Base-by-base conservation (phyloP, 352 stramenopile species). In the Phytophthora litchii region DNA sequence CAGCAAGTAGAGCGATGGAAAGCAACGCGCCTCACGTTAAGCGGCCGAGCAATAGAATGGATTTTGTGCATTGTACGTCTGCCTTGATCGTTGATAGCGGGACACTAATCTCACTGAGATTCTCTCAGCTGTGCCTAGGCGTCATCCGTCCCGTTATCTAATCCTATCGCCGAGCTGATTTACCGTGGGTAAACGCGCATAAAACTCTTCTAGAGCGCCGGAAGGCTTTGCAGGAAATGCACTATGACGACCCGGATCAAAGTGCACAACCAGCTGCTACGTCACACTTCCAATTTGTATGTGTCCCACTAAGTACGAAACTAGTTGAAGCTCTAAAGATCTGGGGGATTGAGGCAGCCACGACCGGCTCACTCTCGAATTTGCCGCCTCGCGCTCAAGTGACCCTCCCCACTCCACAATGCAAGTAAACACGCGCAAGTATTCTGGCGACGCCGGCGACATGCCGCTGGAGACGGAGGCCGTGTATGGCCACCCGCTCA, bases 401-500 rank as follows among this genome's bases (percentile, higher is more conserved):
- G 42, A 60, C 21, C 16, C 21, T 12, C 16, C 13, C 9, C 34
- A 13, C 8, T 25, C 9, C 41, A 21, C 7, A 16, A 86, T 86
- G 76, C 70, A 86, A 58, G 63, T 78, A 41, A 80, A 27, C 16
- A 71, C 65, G 38, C 68, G 67, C 45, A 72, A 69, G 37, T 67
- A 72, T 49, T 75, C 46, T 27, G 58, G 60, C 36, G 70, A 82
- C 48, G 25, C 35, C 10, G 25, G 27, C 17, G 57, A 70, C 46
- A 42, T 47, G 41, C 55, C 66, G 31, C 55, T 46, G 45, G 79
- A 84, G 53, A 68, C 71, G 23, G 80, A 89, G 59, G 80, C 81
- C 25, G 64, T 94, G 21, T 94, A 94, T 54, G 84, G 83, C 52
- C 86, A 94, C 67, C 86, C 86, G 60, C 80, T 92, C 66, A 92